A percentile compares a stretch with the other conserved stretches of the same genome.
Conservation (phyloP, 768 basidiomycete genomes). For the Paxillus involutus region DNA sequence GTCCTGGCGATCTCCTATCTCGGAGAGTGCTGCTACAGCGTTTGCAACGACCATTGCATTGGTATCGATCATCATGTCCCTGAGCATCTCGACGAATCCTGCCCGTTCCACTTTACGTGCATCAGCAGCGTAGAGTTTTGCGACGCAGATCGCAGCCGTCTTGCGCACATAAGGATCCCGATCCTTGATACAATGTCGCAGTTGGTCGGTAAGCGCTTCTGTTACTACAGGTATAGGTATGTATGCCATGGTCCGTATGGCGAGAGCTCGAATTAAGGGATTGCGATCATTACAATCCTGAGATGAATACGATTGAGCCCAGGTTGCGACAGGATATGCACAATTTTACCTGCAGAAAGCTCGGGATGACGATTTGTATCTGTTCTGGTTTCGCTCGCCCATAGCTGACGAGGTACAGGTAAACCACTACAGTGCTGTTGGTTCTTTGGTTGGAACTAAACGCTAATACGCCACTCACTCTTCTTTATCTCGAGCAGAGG, state of each 20-base stretch:
- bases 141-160: constrained; percentile 97
- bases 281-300: constrained; percentile 97
- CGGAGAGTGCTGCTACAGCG: constrained; percentile 94
- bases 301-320: constrained; percentile 10
- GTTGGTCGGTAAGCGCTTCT: constrained; percentile 82
- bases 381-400: constrained; percentile 92
- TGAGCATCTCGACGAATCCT: constrained; percentile 87
- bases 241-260: constrained; percentile 99
- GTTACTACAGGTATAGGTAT: constrained; percentile 91
- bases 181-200: constrained; percentile 91
- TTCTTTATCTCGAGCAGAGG: constrained; percentile 98
- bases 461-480: constrained; percentile 55
- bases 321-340: constrained; percentile 4
- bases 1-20: constrained; percentile 93
- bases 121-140: constrained; percentile 91
- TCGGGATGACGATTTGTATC: constrained; percentile 87
- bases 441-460: not conserved
- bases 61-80: constrained; percentile 88
- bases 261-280: constrained; percentile 93
- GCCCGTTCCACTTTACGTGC: constrained; percentile 83
- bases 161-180: constrained; percentile 97
- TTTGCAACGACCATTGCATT: constrained; percentile 99
- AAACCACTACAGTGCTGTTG: constrained; percentile 70
- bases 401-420: constrained; percentile 96
- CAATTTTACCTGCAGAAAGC: constrained; percentile 75